Evolutionary conservation across 352 stramenopile species (phyloP).

Genomic region (Globisporangium iwayamae): DNA sequence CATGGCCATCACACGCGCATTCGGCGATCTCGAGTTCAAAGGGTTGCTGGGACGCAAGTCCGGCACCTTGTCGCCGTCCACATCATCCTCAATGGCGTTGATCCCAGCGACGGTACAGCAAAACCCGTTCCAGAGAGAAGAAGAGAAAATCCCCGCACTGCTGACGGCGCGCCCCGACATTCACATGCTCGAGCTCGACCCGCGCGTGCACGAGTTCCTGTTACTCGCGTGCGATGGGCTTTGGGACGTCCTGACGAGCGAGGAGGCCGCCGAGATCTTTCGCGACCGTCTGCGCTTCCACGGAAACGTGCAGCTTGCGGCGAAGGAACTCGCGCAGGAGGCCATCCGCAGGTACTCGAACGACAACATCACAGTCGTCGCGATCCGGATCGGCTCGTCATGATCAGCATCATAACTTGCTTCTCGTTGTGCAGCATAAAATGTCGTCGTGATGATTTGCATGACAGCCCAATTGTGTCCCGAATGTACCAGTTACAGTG

Average conservation of each 20-base stretch:
- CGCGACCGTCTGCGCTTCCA: slow-evolving; percentile 47
- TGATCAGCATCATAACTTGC: neutral
- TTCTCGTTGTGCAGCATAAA: too few relatives aligned
- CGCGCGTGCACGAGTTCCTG: slow-evolving; percentile 49
- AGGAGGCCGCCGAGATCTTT: slow-evolving; percentile 56
- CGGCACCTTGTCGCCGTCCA: neutral
- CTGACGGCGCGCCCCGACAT: slow-evolving; percentile 59
- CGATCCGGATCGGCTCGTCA: slow-evolving; percentile 17
- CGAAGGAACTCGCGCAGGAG: slow-evolving; percentile 71
- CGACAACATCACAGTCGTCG: slow-evolving; percentile 79
- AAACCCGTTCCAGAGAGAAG: slow-evolving; percentile 38
- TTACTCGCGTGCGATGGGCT: slow-evolving; percentile 81
- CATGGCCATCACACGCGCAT: slow-evolving; percentile 82
- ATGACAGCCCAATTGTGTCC: neutral
- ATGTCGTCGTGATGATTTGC: too few relatives aligned
- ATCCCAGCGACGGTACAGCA: slow-evolving; percentile 19
- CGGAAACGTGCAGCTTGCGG: slow-evolving; percentile 49
- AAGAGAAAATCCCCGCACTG: slow-evolving; percentile 50
- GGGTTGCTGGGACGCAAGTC: slow-evolving; percentile 24
- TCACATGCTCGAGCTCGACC: slow-evolving; percentile 31
- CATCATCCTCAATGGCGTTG: slow-evolving; percentile 5
- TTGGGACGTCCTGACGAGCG: slow-evolving; percentile 78
- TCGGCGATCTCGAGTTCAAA: slow-evolving; percentile 86
- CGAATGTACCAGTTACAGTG: neutral
- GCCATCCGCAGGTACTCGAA: slow-evolving; percentile 70